These are phyloP conservation scores for Orbilia ellipsospora DNA, from an alignment of 2,329 filamentous ascomycete species.

Conservation along the genomic window DNA sequence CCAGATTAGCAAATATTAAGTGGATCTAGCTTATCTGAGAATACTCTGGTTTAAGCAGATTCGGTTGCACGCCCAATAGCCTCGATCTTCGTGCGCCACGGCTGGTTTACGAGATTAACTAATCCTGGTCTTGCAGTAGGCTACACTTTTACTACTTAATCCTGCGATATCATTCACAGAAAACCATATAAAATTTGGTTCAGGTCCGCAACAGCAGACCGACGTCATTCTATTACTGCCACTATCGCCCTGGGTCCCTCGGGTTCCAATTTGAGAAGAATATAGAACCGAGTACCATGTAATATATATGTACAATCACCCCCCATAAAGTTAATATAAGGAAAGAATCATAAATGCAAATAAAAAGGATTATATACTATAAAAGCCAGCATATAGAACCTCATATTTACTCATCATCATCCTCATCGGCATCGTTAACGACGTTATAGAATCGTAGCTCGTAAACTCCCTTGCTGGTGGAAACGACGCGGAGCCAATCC, in stretches of 20 bases:
- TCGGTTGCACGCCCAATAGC: too few species aligned
- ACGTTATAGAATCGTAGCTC: constrained; percentile 99
- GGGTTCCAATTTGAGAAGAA: not conserved
- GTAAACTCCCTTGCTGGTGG: constrained; percentile 97
- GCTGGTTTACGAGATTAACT: too few species aligned
- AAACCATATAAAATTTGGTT: too few species aligned
- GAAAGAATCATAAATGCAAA: not conserved
- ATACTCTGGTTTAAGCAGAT: too few species aligned
- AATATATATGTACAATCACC: constrained; percentile 10
- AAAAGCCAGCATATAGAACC: too few species aligned
- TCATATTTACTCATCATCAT: constrained; percentile 91
- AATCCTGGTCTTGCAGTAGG: too few species aligned
- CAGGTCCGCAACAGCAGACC: constrained; percentile 1
- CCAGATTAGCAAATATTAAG: too few species aligned
- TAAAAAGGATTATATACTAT: not conserved
- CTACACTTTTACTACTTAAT: too few species aligned
- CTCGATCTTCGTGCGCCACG: too few species aligned
- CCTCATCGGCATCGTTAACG: constrained; percentile 96
- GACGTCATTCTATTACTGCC: not conserved
- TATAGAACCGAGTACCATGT: not conserved
- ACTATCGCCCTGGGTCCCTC: not conserved
- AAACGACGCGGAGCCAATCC: constrained; percentile 99
- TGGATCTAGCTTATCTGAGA: too few species aligned
- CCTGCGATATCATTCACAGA: too few species aligned
- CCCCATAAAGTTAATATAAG: not conserved